Conservation (phyloP, 2,329 filamentous ascomycete genomes). For the Talaromyces sp. region DNA sequence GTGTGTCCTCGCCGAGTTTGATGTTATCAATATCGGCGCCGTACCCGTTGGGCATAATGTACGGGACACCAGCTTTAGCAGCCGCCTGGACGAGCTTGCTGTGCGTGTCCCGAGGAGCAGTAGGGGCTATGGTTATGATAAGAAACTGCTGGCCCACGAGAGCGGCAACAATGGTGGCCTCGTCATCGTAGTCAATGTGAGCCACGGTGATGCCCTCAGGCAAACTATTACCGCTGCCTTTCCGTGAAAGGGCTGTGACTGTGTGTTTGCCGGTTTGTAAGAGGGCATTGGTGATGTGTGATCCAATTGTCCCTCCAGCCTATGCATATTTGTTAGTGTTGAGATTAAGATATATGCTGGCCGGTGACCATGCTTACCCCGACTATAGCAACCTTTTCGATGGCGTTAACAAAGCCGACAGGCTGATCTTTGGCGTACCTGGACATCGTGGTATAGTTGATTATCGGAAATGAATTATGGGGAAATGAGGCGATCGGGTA, state of each 20-base stretch:
- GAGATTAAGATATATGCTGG: background rate
- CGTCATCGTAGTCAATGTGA: conserved; percentile 50
- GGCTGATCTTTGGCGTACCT: conserved; percentile 13
- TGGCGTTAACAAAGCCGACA: conserved; percentile 25
- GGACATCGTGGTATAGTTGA: background rate
- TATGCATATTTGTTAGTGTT: conserved; percentile 17
- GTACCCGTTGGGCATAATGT: conserved; percentile 54
- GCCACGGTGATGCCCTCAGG: conserved; percentile 46
- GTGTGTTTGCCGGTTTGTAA: conserved; percentile 50
- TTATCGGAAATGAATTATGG: background rate
- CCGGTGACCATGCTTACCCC: conserved; percentile 26
- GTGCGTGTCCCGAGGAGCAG: conserved; percentile 47
- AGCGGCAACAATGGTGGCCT: conserved; percentile 47
- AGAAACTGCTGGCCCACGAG: conserved; percentile 56
- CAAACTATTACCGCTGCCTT: conserved; percentile 40
- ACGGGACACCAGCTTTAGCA: conserved; percentile 53
- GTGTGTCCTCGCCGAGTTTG: conserved; percentile 32
- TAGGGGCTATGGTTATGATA: conserved; percentile 52
- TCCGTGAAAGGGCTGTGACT: conserved; percentile 52
- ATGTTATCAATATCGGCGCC: conserved; percentile 32
- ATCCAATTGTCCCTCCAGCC: conserved; percentile 37
- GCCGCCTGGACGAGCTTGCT: conserved; percentile 52
- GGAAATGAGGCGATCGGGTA: background rate
- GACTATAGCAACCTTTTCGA: conserved; percentile 40
- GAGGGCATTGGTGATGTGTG: conserved; percentile 32